phyloP scores from a whole-genome alignment of 805 yeast genomes.

The Spathaspora gorwiae region DNA sequence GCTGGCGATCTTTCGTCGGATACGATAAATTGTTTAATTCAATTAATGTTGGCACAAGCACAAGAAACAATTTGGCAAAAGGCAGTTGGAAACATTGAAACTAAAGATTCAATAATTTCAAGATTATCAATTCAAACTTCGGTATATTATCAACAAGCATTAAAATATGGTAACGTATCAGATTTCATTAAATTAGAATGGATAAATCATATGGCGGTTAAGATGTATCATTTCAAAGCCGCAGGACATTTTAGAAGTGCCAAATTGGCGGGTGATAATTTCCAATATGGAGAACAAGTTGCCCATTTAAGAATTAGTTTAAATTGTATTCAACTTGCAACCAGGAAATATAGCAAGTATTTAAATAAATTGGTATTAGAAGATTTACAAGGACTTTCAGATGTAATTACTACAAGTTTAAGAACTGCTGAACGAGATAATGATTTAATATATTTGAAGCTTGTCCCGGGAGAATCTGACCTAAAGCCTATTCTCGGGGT shows the following conservation, averaged over 20 bases:
- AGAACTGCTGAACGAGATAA: slow-evolving; percentile 69
- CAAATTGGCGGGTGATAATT: slow-evolving; percentile 38
- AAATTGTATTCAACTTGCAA: slow-evolving; percentile 31
- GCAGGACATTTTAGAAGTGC: slow-evolving; percentile 68
- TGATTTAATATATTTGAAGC: slow-evolving; percentile 69
- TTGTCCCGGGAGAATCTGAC: slow-evolving; percentile 46
- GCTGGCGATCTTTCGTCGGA: slow-evolving; percentile 46
- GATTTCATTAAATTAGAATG: slow-evolving; percentile 54
- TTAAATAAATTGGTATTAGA: slow-evolving; percentile 42
- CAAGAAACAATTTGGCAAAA: slow-evolving; percentile 84
- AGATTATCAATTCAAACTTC: slow-evolving; percentile 63
- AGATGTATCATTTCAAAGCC: slow-evolving; percentile 61
- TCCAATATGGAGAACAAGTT: slow-evolving; percentile 70
- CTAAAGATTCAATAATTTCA: slow-evolving; percentile 59
- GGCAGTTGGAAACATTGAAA: slow-evolving; percentile 41
- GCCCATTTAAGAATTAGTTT: slow-evolving; percentile 48
- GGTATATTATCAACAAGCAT: slow-evolving; percentile 48
- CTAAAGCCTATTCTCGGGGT: slow-evolving; percentile 45
- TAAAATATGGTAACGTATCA: slow-evolving; percentile 36
- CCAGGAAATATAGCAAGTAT: slow-evolving; percentile 33
- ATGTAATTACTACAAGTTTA: slow-evolving; percentile 41
- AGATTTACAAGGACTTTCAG: slow-evolving; percentile 49
- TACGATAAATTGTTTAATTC: slow-evolving; percentile 47
- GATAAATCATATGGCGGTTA: slow-evolving; percentile 57
- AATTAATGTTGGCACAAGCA: slow-evolving; percentile 72